These are phyloP conservation scores for Tolypocladium tropicale DNA, from an alignment of 2,329 filamentous ascomycete genomes.

Conservation along the genomic window DNA sequence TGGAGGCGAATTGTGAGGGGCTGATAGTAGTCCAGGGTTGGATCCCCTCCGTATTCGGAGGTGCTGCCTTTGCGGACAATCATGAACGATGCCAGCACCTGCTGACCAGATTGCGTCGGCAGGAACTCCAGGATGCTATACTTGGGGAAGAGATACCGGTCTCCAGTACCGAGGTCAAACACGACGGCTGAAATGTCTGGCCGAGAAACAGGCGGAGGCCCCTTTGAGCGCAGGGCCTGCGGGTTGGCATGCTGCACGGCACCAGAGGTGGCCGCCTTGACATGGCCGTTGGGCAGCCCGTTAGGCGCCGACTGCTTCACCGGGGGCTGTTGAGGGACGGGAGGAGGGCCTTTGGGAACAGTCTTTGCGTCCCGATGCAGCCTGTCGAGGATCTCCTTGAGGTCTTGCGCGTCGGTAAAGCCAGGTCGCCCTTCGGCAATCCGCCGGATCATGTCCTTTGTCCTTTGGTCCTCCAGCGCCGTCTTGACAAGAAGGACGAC, in stretches of 20 bases:
- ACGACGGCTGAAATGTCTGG: conserved; percentile 57
- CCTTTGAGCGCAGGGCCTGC: conserved; percentile 51
- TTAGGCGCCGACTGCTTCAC: conserved; percentile 22
- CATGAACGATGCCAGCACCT: conserved; percentile 65
- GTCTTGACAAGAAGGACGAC: conserved; percentile 47
- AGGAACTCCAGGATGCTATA: conserved; percentile 66
- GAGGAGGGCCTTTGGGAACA: conserved; percentile 14
- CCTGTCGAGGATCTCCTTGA: conserved; percentile 41
- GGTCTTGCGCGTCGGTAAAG: conserved; percentile 41
- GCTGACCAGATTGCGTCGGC: conserved; percentile 35
- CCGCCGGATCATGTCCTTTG: conserved; percentile 40
- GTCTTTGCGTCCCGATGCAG: conserved; percentile 33
- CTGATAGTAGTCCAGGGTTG: conserved; percentile 62
- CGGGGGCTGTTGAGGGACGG: conserved; percentile 15
- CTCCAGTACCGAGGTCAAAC: conserved; percentile 62
- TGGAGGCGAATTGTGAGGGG: conserved; percentile 57
- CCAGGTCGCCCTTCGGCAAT: conserved; percentile 41
- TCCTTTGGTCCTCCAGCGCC: conserved; percentile 41
- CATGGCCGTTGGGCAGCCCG: conserved; percentile 20
- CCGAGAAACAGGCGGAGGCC: conserved; percentile 41
- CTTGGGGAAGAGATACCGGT: conserved; percentile 70
- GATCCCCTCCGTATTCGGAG: conserved; percentile 55
- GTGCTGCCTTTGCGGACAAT: conserved; percentile 62
- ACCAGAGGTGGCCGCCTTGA: conserved; percentile 8
- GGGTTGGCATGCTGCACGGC: conserved; percentile 22